Base-by-base conservation (phyloP, 805 yeast species). In the Wickerhamiella alocasiicola region DNA sequence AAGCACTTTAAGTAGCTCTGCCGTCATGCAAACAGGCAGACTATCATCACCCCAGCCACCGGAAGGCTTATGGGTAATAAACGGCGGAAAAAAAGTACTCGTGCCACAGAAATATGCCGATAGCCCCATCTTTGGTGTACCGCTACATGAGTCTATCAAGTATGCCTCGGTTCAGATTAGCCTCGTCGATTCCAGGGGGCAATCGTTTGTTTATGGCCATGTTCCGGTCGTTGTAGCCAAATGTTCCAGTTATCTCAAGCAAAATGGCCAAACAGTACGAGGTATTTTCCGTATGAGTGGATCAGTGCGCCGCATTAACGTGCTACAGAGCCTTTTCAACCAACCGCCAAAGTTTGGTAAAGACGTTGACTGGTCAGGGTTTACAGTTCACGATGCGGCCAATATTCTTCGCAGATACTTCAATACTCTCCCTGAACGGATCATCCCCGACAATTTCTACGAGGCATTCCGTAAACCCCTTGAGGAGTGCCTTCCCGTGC, bases 271-370 rank as follows among this genome's bases (percentile, higher is more conserved):
- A 24, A 72, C 73, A 24, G 78, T 81, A 1, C 91, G 88, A 57
- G 98, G 99, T 5, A 82, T 91, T 3, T 91, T 91, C 57, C 67
- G 98, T 44, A 81, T 91, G 1, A 91, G 93, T 0, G 98, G 98
- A 3, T 79, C 94, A 12, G 76, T 83, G 23, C 81, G 84, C 54
- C 70, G 98, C 42, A 78, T 91, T 27, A 81, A 83, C 51, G 87
- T 83, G 49, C 66, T 91, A 28, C 97, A 91, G 57, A 69, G 72
- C 28, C 67, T 78, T 11, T 91, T 91, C 64, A 82, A 87, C 42
- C 63, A 81, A 2, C 84, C 95, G 2, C 97, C 98, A 0, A 76
- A 74, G 45, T 91, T 80, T 56, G 99, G 98, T 13, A 73, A 84
- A 38, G 80, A 79, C 49, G 69, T 87, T 33, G 73, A 72, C 49